phyloP scores from a whole-genome alignment of 441 rosid species.

The Aquilaria agallochum region DNA sequence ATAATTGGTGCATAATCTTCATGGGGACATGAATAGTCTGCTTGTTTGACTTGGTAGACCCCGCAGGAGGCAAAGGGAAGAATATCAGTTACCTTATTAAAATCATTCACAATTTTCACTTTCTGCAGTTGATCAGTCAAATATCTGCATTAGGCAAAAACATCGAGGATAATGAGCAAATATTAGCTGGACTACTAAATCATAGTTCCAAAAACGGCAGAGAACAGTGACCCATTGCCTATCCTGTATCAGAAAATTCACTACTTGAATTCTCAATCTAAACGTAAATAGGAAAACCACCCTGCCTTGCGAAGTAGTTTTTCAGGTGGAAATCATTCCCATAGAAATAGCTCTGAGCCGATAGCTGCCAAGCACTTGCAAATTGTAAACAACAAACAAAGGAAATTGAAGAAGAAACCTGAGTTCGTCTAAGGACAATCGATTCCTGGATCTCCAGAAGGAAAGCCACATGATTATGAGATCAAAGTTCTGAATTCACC shows the following conservation, averaged over 20 bases:
- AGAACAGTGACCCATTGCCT: too few species aligned
- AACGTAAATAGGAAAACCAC: too few species aligned
- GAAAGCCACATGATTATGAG: constrained; percentile 84
- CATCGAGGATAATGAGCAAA: constrained; percentile 13
- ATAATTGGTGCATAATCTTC: too few species aligned
- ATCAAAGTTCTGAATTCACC: constrained; percentile 32
- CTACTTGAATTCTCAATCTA: too few species aligned
- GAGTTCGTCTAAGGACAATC: constrained; percentile 93
- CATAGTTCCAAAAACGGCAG: too few species aligned
- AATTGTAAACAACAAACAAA: background rate
- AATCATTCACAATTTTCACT: constrained; percentile 71
- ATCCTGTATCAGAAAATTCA: too few species aligned
- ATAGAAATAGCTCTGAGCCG: too few species aligned
- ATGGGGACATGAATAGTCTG: too few species aligned
- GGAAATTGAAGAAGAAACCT: constrained; percentile 40
- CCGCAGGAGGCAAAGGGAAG: background rate
- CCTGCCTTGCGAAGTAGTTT: too few species aligned
- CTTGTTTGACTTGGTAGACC: too few species aligned
- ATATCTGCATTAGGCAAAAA: constrained; percentile 45
- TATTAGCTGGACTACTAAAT: background rate
- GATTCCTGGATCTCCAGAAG: constrained; percentile 95
- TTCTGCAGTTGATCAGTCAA: constrained; percentile 84
- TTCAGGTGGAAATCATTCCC: too few species aligned
- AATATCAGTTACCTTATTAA: constrained; percentile 59
- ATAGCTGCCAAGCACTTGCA: too few species aligned